Evolutionary conservation across 179 eudicot genomes (phyloP), one percentile per base, ranked within the genome.

Genomic region (Heliamphora pulchella): DNA sequence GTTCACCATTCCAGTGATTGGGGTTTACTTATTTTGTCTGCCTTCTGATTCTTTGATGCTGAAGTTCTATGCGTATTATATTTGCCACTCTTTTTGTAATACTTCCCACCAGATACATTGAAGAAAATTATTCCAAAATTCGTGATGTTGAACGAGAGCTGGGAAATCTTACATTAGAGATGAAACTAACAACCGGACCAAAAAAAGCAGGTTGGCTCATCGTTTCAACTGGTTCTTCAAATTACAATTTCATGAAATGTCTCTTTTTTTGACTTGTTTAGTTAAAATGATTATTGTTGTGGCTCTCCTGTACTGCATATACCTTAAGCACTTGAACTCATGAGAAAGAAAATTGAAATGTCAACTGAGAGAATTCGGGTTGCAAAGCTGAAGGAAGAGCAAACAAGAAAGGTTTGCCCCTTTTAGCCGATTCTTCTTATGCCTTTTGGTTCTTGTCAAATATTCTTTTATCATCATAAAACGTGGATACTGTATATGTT

Each of bases 131-230:
- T 83, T 78, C 97, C 9, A 94, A 95, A 85, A 95, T 95, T 76
- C 98, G 97, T 81, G 97, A 94, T 84, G 97, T 94, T 81, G 99
- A 96, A 69, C 88, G 90, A 54, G 99, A 96, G 87, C 85, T 96
- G 65, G 84, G 89, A 76, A 92, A 89, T 86, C 98, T 93, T 65
- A 81, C 83, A 10, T 77, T 95, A 84, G 98, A 95, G 86, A 82
- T 95, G 89, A 95, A 95, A 84, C 98, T 95, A 82, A 93, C 98
- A 20, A 87, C 98, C 78, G 98, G 97, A 50, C 97, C 98, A 75
- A 96, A 96, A 85, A 94, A 91, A 83, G 98, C 98, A 81, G 99
- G 99, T 96, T 74, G 51, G 83, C 76, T 67, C 71, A 59, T 64
- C 69, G 41, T 67, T 57, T 46, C 15, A 48, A 20, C 59, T 54